These are phyloP conservation scores for Fusarium pseudograminearum DNA, from an alignment of 2,329 filamentous ascomycete genomes.

Conservation along the genomic window DNA sequence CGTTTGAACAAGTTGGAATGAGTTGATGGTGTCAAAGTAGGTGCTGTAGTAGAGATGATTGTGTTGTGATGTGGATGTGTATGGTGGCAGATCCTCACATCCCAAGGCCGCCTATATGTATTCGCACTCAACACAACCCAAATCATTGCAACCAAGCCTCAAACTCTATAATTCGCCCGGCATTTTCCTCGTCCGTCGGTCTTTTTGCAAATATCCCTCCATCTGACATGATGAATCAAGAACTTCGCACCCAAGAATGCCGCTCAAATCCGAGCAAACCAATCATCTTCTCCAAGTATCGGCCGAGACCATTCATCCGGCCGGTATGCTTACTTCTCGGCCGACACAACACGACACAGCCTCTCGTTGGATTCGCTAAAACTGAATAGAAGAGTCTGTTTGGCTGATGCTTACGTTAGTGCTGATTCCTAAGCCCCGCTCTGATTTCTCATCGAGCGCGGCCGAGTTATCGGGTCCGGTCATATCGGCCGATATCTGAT, in stretches of 20 bases:
- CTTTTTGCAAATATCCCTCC: not conserved
- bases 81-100: not conserved
- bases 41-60: fast-evolving
- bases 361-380: not conserved
- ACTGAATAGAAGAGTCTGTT: not conserved
- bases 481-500: not conserved
- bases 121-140: not conserved
- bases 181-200: not conserved
- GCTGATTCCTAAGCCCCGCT: constrained; percentile 13
- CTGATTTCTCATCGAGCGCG: not conserved
- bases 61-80: not conserved
- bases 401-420: not conserved
- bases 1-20: fast-evolving
- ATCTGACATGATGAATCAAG: not conserved
- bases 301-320: constrained; percentile 16
- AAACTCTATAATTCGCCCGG: not conserved
- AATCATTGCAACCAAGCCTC: fast-evolving
- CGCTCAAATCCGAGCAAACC: not conserved
- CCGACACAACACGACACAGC: not conserved
- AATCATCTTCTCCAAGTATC: constrained; percentile 1
- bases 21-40: fast-evolving
- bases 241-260: not conserved
- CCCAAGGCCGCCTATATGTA: constrained; percentile 19
- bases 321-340: not conserved
- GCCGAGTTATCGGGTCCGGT: not conserved